Conservation (phyloP, 805 yeast species). For the Lipomyces chichibuensis region DNA sequence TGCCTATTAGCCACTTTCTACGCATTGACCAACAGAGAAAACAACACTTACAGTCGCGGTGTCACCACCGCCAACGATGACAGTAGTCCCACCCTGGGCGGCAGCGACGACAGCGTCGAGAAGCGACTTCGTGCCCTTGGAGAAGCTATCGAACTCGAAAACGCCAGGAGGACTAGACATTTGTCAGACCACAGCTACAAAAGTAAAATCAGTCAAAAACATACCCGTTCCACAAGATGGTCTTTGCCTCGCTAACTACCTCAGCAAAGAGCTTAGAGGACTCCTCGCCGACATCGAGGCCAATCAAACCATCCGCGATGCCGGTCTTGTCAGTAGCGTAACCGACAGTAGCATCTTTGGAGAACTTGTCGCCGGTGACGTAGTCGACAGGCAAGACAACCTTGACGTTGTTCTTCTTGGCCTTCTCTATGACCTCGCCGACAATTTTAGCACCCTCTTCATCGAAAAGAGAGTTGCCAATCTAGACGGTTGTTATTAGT, state of each 20-base stretch:
- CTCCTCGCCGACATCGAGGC: constrained; percentile 94
- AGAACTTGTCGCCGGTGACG: constrained; percentile 92
- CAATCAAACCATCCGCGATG: constrained; percentile 94
- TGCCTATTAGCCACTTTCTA: constrained; percentile 41
- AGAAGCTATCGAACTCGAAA: constrained; percentile 92
- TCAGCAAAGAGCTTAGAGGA: constrained; percentile 75
- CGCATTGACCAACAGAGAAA: not conserved
- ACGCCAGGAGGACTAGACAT: constrained; percentile 86
- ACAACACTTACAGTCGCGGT: constrained; percentile 75
- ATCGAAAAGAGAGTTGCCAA: constrained; percentile 92
- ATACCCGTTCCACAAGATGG: constrained; percentile 96
- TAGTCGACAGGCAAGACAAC: constrained; percentile 93
- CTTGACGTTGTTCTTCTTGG: constrained; percentile 93
- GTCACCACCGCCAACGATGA: constrained; percentile 98
- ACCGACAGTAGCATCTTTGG: constrained; percentile 85
- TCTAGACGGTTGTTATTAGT: constrained; percentile 41
- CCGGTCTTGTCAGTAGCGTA: constrained; percentile 86
- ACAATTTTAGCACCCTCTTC: constrained; percentile 95
- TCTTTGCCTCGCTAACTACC: constrained; percentile 90
- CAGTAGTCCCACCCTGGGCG: constrained; percentile 88
- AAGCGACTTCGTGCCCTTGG: constrained; percentile 87
- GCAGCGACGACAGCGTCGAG: constrained; percentile 87
- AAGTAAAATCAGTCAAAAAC: not conserved
- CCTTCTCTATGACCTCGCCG: constrained; percentile 89
- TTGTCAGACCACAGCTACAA: not conserved